Base-by-base conservation (phyloP, 495 filamentous ascomycete species). In the Melanomma pulvis-pyrius region DNA sequence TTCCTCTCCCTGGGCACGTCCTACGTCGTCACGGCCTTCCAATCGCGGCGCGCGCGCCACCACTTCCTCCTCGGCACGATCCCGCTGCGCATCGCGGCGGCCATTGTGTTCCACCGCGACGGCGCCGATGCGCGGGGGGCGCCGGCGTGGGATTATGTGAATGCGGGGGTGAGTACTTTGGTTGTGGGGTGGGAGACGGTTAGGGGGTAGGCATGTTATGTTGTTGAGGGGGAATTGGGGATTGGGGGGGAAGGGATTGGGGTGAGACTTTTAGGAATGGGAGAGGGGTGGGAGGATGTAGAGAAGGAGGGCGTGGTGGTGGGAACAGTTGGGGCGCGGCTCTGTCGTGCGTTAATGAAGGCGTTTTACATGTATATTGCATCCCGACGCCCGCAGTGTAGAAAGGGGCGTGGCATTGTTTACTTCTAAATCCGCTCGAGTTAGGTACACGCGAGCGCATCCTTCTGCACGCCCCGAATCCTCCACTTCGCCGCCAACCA, bases 141-240 rank as follows among this genome's bases (percentile, higher is more conserved):
- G 24, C 30, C 34, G 26, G 21, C 46, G 9, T 63, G 61, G 61
- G 61, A 63, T 24, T 30, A 56, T 54, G 51, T n/a, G 22, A 54
- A 55, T 54, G 49, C 50, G 5, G 24, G 6, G 19, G 29, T 61
- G 24, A 26, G 28, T 19, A 8, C 39, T 11, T 25, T 22, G 25
- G 48, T 53, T 6, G 24, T 61, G 19, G 59, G 2, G 8, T 49
- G 39, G 57, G 57, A 60, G 24, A 36, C n/a, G n/a, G n/a, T n/a
- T n/a, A 15, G 39, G 13, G 9, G 39, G 39, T 11, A 15, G 17
- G 17, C 17, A 2, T 44, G 57, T 15, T 34, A 19, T 24, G 32
- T 51, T 3, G 26, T 51, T n/a, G n/a, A n/a, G n/a, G 48, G 4
- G 8, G 24, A 5, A 4, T n/a, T 48, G 21, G 4, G 44, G 21